Evolutionary conservation across 192 early-diverging fungal genomes (phyloP), one percentile per base, ranked within the genome.

Genomic region (Coemansia brasiliensis): DNA sequence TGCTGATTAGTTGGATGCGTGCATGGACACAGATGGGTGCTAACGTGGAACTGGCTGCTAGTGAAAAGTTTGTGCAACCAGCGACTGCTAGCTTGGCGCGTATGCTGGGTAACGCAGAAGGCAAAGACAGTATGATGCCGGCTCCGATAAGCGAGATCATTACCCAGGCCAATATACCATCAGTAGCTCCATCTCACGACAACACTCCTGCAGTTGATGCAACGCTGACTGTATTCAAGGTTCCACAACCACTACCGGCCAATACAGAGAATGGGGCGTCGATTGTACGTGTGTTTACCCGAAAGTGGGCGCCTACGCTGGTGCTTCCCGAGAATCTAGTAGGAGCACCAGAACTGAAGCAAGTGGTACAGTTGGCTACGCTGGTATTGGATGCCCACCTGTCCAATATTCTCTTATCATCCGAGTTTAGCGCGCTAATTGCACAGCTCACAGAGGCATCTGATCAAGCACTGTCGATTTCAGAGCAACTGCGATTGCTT

Each of bases 11-110:
- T 3, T 79, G 76, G 76, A 59, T 79, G 32, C 55, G 61, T 9
- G 62, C 42, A 18, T 79, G 69, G 70, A 45, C 66, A 3, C 32
- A 24, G 17, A 15, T 79, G 13, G 76, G 70, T 10, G 69, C 70
- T 20, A 69, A 69, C 17, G 70, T 73, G 17, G 76, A 79, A 40
- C 60, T 73, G 41, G 66, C 70, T 5, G 70, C 76, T n/a, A 79
- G 76, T 27, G 65, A 65, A 4, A 39, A 41, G 7, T 65, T 65
- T 51, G 69, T 61, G 10, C 61, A 60, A 40, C 10, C 20, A 22
- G 37, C 17, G 27, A 21, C 20, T 11, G 18, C 37, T 9, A n/a
- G 37, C 16, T 38, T 39, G 35, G 39, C 54, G 11, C 18, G 20
- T 12, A 42, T n/a, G 4, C 49, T 51, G 12, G 40, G 40, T 5